Conservation (phyloP, 805 yeast genomes). For the Suhomyces pyralidae region DNA sequence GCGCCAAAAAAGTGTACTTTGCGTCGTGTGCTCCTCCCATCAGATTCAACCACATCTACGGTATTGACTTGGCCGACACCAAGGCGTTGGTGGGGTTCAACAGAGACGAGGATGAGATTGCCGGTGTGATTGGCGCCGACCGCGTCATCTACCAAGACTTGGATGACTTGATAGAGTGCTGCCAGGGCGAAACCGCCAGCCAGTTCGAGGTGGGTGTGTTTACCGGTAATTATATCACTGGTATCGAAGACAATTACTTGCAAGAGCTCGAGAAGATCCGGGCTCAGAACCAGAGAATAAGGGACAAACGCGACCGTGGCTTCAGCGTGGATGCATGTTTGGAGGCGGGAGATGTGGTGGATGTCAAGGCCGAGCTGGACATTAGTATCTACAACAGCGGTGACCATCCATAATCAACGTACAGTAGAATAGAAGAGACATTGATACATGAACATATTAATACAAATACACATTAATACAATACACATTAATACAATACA, state of each 20-base stretch:
- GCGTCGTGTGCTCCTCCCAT: constrained; percentile 99
- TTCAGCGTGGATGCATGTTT: constrained; percentile 40
- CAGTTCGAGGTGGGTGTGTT: constrained; percentile 95
- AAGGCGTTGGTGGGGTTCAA: constrained; percentile 88
- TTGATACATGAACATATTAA: too few species aligned
- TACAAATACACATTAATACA: too few species aligned
- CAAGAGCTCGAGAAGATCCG: constrained; percentile 79
- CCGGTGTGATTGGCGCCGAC: constrained; percentile 83
- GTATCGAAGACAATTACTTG: constrained; percentile 79
- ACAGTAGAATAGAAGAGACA: too few species aligned
- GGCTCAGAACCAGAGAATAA: constrained; percentile 64
- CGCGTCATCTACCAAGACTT: constrained; percentile 83
- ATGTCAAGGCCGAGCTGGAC: constrained; percentile 76
- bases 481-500: too few species aligned
- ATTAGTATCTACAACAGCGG: constrained; percentile 57
- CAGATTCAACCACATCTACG: constrained; percentile 91
- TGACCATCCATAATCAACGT: constrained; percentile 44
- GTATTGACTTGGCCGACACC: constrained; percentile 95
- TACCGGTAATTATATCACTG: constrained; percentile 93
- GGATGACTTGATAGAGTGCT: constrained; percentile 79
- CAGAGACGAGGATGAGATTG: constrained; percentile 70
- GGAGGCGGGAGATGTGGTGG: constrained; percentile 46
- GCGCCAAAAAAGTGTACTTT: constrained; percentile 90
- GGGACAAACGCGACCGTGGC: constrained; percentile 38
- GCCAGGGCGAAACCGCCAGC: constrained; percentile 50